Evolutionary conservation across 257 asterid species (phyloP).

Genomic region (Eustoma russellianum): DNA sequence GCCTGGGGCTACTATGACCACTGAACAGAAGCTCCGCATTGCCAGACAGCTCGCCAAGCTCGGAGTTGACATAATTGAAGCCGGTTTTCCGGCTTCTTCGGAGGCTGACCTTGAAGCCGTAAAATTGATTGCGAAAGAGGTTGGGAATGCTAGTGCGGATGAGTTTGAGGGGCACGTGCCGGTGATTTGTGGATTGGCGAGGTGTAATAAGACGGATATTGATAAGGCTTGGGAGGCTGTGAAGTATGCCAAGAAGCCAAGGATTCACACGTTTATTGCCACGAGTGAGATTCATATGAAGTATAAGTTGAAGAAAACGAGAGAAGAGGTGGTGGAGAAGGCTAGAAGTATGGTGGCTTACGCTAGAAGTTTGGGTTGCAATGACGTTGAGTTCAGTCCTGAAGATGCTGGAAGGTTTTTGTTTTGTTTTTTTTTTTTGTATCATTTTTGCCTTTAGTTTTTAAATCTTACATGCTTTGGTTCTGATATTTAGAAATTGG

Average conservation of each 20-base stretch:
- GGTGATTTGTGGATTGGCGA: slow-evolving; percentile 81
- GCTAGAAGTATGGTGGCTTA: slow-evolving; percentile 85
- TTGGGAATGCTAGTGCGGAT: slow-evolving; percentile 36
- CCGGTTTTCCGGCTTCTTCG: slow-evolving; percentile 93
- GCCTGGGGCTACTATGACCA: slow-evolving; percentile 97
- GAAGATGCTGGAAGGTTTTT: slow-evolving; percentile 97
- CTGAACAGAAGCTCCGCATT: slow-evolving; percentile 77
- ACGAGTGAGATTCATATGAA: slow-evolving; percentile 94
- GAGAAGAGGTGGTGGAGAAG: slow-evolving; percentile 65
- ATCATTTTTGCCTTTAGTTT: neutral
- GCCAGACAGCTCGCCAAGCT: slow-evolving; percentile 81
- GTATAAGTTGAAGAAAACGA: slow-evolving; percentile 75
- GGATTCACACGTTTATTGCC: slow-evolving; percentile 94
- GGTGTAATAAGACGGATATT: slow-evolving; percentile 87
- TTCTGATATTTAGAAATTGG: neutral
- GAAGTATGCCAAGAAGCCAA: slow-evolving; percentile 66
- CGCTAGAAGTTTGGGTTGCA: slow-evolving; percentile 83
- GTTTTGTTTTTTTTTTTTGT: neutral
- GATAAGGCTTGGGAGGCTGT: slow-evolving; percentile 97
- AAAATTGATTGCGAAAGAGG: slow-evolving; percentile 62
- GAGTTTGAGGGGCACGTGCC: slow-evolving; percentile 47
- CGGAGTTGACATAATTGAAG: slow-evolving; percentile 93
- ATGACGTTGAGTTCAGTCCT: slow-evolving; percentile 93
- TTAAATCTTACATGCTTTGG: neutral
- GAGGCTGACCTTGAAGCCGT: slow-evolving; percentile 88